These are phyloP conservation scores for Thelonectria olida DNA, from an alignment of 2,329 filamentous ascomycete species.

Conservation along the genomic window DNA sequence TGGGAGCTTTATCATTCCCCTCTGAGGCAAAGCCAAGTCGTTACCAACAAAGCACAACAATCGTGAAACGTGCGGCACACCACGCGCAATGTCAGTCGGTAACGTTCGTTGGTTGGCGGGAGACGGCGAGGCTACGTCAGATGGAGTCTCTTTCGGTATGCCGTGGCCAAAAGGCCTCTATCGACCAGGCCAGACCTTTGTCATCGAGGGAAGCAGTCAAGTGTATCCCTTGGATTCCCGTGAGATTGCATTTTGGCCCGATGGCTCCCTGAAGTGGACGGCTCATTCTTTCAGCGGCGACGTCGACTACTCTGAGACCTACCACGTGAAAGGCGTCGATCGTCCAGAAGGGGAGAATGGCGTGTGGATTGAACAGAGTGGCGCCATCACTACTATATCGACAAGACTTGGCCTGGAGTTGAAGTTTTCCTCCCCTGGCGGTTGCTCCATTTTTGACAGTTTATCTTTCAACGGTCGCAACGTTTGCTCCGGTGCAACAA, in stretches of 20 bases:
- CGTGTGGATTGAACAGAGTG: background rate
- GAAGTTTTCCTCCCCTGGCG: background rate
- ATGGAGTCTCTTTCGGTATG: slow-evolving; percentile 29
- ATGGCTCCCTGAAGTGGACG: slow-evolving; percentile 69
- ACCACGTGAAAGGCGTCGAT: slow-evolving; percentile 43
- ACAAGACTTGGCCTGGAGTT: slow-evolving; percentile 15
- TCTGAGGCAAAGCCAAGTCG: no score
- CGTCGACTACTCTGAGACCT: slow-evolving; percentile 50
- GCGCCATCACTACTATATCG: background rate
- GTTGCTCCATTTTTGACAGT: slow-evolving; percentile 15
- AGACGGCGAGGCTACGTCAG: background rate
- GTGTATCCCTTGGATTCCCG: slow-evolving; percentile 23
- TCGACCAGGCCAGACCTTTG: slow-evolving; percentile 23
- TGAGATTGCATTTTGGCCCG: slow-evolving; percentile 55
- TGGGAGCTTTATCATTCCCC: no score
- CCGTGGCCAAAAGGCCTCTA: slow-evolving; percentile 28
- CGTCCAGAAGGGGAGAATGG: background rate
- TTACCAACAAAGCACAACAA: background rate
- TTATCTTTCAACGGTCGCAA: background rate
- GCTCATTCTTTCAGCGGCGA: slow-evolving; percentile 61
- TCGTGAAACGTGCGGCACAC: background rate
- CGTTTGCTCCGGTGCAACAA: slow-evolving; percentile 20
- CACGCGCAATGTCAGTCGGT: slow-evolving; percentile 13
- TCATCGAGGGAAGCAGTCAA: slow-evolving; percentile 10
- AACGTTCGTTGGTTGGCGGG: slow-evolving; percentile 23